Evolutionary conservation across 2,329 filamentous ascomycete genomes (phyloP).

Genomic region (Pestalotiopsis sp.): DNA sequence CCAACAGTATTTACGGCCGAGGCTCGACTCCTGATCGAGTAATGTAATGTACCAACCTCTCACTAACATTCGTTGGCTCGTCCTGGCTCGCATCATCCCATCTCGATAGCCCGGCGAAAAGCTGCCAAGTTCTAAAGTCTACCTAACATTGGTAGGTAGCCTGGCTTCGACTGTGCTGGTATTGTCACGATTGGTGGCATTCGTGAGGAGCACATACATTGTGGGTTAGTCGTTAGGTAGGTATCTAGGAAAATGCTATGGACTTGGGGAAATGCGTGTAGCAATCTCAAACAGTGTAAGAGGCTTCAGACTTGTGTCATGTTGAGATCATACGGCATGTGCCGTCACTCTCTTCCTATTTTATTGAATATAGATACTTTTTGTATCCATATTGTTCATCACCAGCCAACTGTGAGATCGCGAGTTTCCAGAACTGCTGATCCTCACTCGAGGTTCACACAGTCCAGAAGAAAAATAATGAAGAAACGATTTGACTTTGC

Average conservation of each 20-base stretch:
- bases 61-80: background rate
- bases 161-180: too few species aligned
- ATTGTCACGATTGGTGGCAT: too few species aligned
- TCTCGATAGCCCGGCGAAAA: too few species aligned
- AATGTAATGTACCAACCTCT: background rate
- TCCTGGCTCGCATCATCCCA: too few species aligned
- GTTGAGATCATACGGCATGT: conserved; percentile 14
- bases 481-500: background rate
- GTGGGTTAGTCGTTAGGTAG: too few species aligned
- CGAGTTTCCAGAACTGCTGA: background rate
- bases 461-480: background rate
- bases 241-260: background rate
- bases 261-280: background rate
- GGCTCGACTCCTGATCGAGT: background rate
- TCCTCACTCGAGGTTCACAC: background rate
- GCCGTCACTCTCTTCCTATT: conserved; percentile 15
- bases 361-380: conserved; percentile 8
- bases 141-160: too few species aligned
- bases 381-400: conserved; percentile 10
- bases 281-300: background rate
- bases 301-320: conserved; percentile 14
- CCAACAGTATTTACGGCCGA: background rate
- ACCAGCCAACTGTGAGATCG: conserved; percentile 12
- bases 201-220: too few species aligned
- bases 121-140: too few species aligned